A percentile compares a stretch with the other conserved stretches of the same genome.
These are phyloP conservation scores for Phytophthora quininea DNA, from an alignment of 352 stramenopile genomes.

Conservation along the genomic window DNA sequence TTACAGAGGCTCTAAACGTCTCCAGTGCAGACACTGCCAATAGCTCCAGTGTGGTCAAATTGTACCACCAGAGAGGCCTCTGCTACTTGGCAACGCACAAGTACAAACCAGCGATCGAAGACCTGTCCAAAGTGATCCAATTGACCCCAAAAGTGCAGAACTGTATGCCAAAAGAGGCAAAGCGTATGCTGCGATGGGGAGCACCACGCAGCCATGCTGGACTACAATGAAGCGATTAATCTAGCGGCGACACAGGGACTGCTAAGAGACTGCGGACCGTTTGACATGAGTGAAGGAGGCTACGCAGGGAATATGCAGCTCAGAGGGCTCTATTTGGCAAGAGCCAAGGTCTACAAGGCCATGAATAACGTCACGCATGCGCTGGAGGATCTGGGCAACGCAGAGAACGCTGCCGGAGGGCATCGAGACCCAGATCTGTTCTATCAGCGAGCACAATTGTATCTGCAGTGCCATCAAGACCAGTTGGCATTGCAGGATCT, in stretches of 20 bases:
- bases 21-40: background rate
- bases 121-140: conserved; percentile 72
- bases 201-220: conserved; percentile 54
- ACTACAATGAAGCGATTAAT: conserved; percentile 72
- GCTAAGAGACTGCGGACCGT: conserved; percentile 29
- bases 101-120: conserved; percentile 72
- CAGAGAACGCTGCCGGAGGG: conserved; percentile 50
- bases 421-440: conserved; percentile 62
- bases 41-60: conserved; percentile 42
- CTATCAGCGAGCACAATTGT: conserved; percentile 64
- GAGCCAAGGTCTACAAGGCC: conserved; percentile 55
- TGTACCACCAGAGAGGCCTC: conserved; percentile 66
- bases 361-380: conserved; percentile 64
- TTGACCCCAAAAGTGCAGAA: conserved; percentile 67
- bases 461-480: conserved; percentile 52
- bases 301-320: conserved; percentile 39
- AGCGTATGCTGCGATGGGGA: conserved; percentile 61
- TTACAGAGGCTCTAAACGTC: conserved; percentile 51
- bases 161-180: conserved; percentile 72
- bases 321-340: conserved; percentile 50
- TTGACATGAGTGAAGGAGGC: conserved; percentile 28
- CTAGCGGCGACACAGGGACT: conserved; percentile 44
- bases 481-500: conserved; percentile 56
- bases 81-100: conserved; percentile 62
- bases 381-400: conserved; percentile 57